These are phyloP conservation scores for Glarea lozoyensis DNA, from an alignment of 495 filamentous ascomycete genomes.

Conservation along the genomic window DNA sequence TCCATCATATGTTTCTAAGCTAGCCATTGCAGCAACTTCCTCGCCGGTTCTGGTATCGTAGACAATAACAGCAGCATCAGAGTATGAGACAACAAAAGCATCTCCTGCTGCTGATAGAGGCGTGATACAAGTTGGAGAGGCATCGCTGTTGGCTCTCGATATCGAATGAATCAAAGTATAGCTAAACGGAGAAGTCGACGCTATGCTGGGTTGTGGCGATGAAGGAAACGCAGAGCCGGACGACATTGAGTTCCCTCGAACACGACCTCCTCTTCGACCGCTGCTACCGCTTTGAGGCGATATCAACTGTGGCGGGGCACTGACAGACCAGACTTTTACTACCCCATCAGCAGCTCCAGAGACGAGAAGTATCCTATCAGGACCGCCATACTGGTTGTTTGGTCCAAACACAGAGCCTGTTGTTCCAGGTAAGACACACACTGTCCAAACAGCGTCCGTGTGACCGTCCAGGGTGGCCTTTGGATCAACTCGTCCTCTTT, in stretches of 20 bases:
- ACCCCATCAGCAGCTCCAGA: constrained; percentile 88
- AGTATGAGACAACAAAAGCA: constrained; percentile 86
- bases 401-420: constrained; percentile 68
- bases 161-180: constrained; percentile 77
- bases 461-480: constrained; percentile 93
- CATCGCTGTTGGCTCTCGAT: constrained; percentile 51
- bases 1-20: constrained; percentile 84
- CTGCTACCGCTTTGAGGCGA: constrained; percentile 49
- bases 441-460: constrained; percentile 90
- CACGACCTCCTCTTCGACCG: constrained; percentile 60
- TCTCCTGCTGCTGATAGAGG: constrained; percentile 80
- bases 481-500: constrained; percentile 84
- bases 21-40: constrained; percentile 85
- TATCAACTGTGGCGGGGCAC: constrained; percentile 75
- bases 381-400: constrained; percentile 56
- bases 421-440: constrained; percentile 87
- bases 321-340: constrained; percentile 90
- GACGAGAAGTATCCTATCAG: constrained; percentile 81
- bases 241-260: constrained; percentile 82
- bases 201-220: constrained; percentile 80
- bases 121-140: constrained; percentile 85
- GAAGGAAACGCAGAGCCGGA: constrained; percentile 84
- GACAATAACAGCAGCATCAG: constrained; percentile 80
- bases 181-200: constrained; percentile 48
- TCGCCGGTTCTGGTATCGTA: constrained; percentile 90